Evolutionary conservation across 1,284 basidiomycete species (phyloP).

Genomic region (Ceratobasidium theobromae): DNA sequence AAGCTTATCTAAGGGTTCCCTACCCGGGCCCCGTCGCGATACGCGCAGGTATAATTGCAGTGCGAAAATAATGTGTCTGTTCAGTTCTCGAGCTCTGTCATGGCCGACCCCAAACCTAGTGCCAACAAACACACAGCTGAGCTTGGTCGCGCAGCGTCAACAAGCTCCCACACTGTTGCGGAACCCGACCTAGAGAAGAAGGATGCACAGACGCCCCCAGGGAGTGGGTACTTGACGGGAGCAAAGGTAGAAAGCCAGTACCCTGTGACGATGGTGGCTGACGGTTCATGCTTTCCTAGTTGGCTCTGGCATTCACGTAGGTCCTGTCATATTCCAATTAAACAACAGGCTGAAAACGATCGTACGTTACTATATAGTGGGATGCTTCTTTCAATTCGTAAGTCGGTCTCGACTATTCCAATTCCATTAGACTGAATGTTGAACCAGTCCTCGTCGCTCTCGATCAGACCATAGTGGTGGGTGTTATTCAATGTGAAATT

Average conservation of each 20-base stretch:
- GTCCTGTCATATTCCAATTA: not conserved
- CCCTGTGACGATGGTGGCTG: not conserved
- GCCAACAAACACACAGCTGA: no score
- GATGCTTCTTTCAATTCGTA: slow-evolving; percentile 17
- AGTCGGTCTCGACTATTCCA: not conserved
- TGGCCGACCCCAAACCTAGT: no score
- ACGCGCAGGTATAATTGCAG: not conserved
- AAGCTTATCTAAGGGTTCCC: not conserved
- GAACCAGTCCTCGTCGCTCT: slow-evolving; percentile 22
- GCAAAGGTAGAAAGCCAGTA: not conserved
- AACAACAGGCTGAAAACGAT: not conserved
- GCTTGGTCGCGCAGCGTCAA: no score
- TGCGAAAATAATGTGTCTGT: not conserved
- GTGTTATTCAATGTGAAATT: not conserved
- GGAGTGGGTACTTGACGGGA: slow-evolving; percentile 14
- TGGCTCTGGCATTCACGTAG: slow-evolving; percentile 22
- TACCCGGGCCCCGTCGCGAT: not conserved
- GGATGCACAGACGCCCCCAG: not conserved
- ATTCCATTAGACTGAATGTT: not conserved
- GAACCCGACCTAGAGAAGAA: no score
- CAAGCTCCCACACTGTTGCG: no score
- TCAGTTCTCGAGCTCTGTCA: not conserved
- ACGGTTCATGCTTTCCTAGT: not conserved
- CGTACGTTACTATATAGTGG: slow-evolving; percentile 2
- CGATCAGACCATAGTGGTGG: slow-evolving; percentile 27